Percentiles rank a stretch among this genome's conserved stretches.
Conservation (phyloP, 2,329 filamentous ascomycete genomes). For the Paramyrothecium roridum region DNA sequence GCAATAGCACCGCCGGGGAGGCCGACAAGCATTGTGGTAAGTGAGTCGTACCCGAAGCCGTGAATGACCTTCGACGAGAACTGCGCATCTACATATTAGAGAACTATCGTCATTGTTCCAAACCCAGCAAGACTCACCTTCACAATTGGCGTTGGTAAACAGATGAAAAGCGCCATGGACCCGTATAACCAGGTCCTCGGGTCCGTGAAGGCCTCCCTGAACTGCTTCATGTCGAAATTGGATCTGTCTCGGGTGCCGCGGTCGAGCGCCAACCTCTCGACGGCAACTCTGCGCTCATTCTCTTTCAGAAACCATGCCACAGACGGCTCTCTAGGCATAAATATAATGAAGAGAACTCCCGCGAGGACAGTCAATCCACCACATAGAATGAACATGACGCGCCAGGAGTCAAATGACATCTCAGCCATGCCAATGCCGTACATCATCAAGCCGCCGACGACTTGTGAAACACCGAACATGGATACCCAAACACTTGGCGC, state of each 20-base stretch:
- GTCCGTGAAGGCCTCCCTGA: conserved; percentile 12
- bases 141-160: conserved; percentile 15
- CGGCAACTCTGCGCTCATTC: conserved; percentile 11
- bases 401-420: conserved; percentile 11
- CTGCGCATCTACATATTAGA: no score
- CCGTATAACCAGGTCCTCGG: conserved; percentile 12
- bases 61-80: no score
- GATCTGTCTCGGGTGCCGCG: conserved; percentile 9
- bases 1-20: neutral
- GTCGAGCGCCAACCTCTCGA: conserved; percentile 13
- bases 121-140: neutral
- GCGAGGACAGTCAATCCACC: conserved; percentile 8
- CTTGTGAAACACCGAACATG: conserved; percentile 8
- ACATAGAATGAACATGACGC: conserved; percentile 14
- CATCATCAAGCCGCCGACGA: conserved; percentile 21
- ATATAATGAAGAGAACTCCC: conserved; percentile 6
- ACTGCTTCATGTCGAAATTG: conserved; percentile 12
- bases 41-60: no score
- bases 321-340: conserved; percentile 8
- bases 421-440: conserved; percentile 16
- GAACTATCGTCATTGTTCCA: no score
- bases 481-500: no score
- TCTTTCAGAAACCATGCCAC: conserved; percentile 15
- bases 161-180: conserved; percentile 16
- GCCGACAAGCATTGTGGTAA: no score